Base-by-base conservation (phyloP, 768 basidiomycete species). In the Rhizopogon sp. region DNA sequence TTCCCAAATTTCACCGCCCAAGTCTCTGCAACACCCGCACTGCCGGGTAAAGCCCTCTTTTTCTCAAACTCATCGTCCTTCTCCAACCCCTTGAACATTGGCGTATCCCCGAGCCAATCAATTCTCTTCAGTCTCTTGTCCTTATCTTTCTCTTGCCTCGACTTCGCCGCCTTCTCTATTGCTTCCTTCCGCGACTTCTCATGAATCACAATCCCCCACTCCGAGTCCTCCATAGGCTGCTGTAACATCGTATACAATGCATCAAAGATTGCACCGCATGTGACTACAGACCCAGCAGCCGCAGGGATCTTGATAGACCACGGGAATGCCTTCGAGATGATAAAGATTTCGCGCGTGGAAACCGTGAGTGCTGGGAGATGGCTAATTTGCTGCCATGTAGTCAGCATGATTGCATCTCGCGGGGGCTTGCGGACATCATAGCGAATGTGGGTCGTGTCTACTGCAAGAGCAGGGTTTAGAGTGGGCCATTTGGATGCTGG, bases 301-400 rank as follows among this genome's bases (percentile, higher is more conserved):
- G 70, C 70, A 20, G 71, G 70, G 56, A 88, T 78, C 17, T 85
- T 79, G 60, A 86, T 76, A 5, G 76, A 62, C 86, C 87, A 88
- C 0, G 86, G 87, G 66, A 87, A 87, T 3, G 76, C 66, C 52
- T 79, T 80, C 14, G 78, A 85, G 56, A 87, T 72, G 44, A 88
- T 72, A 10, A 80, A 80, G 55, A 86, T 58, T 3, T 68, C 60
- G 1, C 56, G 1, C 7, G 65, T 60, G 2, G 66, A 57, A 28
- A 76, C 69, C 40, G 66, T 67, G 25, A 76, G 67, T 2, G 77
- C 82, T 42, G 66, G 69, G 16, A 71, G 57, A 43, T 63, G 58
- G 0, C 73, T 70, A 49, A 74, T 66, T 6, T 73, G 62, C 44
- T 74, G 68, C 67, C 75, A 81, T 2, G 71, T 76, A 31, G 74